Base-by-base conservation (phyloP, 1,139 yeast species). In the Pichia sp. region DNA sequence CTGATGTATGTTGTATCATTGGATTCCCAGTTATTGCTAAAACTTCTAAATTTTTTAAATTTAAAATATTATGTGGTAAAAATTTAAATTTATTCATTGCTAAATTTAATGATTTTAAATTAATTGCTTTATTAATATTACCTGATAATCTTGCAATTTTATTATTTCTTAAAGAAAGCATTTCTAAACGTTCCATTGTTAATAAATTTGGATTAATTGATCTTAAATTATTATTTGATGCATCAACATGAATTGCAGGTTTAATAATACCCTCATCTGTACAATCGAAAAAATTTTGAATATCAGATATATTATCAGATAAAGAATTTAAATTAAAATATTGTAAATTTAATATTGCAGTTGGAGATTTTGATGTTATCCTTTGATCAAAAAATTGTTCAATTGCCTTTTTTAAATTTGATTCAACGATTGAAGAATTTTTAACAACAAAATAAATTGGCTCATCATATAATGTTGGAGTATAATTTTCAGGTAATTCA, bases 281-380 rank as follows among this genome's bases (percentile, higher is more conserved):
- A 48, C 67, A 64, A 10, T 68, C 59, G 7, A 76, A 75, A 52
- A 78, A 62, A 46, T 76, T 68, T 50, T 69, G 67, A 52, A 80
- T 62, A 55, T 80, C 87, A 28, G 66, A 70, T 42, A 80, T 67
- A 45, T 77, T 82, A 38, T 68, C 72, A 0, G 87, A 86, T 3
- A 81, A 60, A 5, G 66, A 63, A 6, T 58, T 61, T 37, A 80
- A 58, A 0, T 66, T 67, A 53, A 73, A 55, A 20, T 65, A 59
- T 41, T 76, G 79, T 32, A 80, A 55, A 42, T 68, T 63, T 4
- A 79, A 61, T 26, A 57, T 61, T 30, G 51, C 55, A 7, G 49
- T 41, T 6, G 47, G 46, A 4, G 50, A 52, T n/a, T 35, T 40
- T 0, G 49, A 44, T 32, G 54, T 55, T 2, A 52, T 37, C 12